These are phyloP conservation scores for Pseudogymnoascus sp. DNA, from an alignment of 2,329 filamentous ascomycete species.

Conservation along the genomic window DNA sequence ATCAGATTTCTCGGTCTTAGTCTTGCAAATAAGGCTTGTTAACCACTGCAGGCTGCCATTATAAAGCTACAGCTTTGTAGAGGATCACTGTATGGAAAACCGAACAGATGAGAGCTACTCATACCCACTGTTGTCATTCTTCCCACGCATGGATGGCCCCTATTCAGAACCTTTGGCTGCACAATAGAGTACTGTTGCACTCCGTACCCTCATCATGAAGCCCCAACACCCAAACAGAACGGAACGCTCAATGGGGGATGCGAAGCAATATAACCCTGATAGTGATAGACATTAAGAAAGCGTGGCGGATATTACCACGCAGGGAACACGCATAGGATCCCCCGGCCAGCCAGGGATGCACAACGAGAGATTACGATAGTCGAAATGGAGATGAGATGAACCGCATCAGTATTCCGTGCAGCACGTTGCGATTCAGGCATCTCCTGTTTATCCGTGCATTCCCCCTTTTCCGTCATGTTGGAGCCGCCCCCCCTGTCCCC, in stretches of 20 bases:
- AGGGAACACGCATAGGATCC: not conserved
- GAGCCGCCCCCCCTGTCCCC: not conserved
- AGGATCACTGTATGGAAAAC: not conserved
- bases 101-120: not conserved
- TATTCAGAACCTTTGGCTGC: not conserved
- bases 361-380: not conserved
- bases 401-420: not conserved
- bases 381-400: not conserved
- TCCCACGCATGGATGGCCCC: not conserved
- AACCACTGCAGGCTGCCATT: not conserved
- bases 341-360: not conserved
- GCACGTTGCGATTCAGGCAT: not conserved
- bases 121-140: not conserved
- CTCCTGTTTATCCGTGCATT: not conserved
- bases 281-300: not conserved
- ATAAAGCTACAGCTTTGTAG: not conserved
- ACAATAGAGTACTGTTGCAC: not conserved
- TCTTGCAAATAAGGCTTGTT: not conserved
- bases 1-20: not conserved
- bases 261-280: not conserved
- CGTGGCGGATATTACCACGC: not conserved
- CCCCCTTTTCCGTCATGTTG: not conserved
- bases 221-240: not conserved
- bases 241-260: not conserved
- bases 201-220: not conserved